These are phyloP conservation scores for Hortiboletus campestris DNA, from an alignment of 768 basidiomycete species.

Conservation along the genomic window DNA sequence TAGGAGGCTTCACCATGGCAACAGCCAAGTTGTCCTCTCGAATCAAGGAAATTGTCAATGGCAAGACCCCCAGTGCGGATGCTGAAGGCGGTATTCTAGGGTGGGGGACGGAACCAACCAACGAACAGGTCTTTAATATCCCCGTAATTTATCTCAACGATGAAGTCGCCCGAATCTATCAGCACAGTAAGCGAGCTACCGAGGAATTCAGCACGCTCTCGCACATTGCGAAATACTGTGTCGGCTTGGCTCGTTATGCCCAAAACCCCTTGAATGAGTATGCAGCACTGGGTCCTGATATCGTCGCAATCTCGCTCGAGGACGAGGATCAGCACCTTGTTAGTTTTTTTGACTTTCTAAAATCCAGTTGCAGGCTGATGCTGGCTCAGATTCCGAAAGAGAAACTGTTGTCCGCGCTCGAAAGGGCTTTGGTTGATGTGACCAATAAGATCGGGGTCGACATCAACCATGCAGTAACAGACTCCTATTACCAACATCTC, in stretches of 20 bases:
- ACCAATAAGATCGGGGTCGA: slow-evolving; percentile 94
- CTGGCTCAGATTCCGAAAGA: slow-evolving; percentile 73
- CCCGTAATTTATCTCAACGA: slow-evolving; percentile 85
- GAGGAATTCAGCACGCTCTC: slow-evolving; percentile 82
- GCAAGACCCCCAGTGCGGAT: slow-evolving; percentile 26
- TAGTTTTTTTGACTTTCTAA: slow-evolving; percentile 21
- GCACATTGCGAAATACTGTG: slow-evolving; percentile 82
- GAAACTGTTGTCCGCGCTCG: slow-evolving; percentile 76
- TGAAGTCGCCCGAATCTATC: slow-evolving; percentile 91
- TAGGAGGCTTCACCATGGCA: slow-evolving; percentile 85
- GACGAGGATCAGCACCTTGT: slow-evolving; percentile 87
- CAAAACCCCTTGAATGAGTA: slow-evolving; percentile 96
- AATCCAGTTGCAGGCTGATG: slow-evolving; percentile 4
- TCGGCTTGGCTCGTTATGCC: slow-evolving; percentile 88
- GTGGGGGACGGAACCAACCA: slow-evolving; percentile 30
- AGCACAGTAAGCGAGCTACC: slow-evolving; percentile 81
- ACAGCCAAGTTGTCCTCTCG: slow-evolving; percentile 68
- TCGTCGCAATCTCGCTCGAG: slow-evolving; percentile 79
- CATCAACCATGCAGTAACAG: slow-evolving; percentile 88
- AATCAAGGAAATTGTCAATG: slow-evolving; percentile 56
- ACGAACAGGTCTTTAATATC: slow-evolving; percentile 52
- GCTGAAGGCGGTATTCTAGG: slow-evolving; percentile 19
- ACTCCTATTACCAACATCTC: slow-evolving; percentile 84
- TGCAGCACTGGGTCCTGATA: slow-evolving; percentile 82
- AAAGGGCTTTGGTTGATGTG: slow-evolving; percentile 85